Conservation (phyloP, 1,284 basidiomycete genomes). For the Cutaneotrichosporon sp. region DNA sequence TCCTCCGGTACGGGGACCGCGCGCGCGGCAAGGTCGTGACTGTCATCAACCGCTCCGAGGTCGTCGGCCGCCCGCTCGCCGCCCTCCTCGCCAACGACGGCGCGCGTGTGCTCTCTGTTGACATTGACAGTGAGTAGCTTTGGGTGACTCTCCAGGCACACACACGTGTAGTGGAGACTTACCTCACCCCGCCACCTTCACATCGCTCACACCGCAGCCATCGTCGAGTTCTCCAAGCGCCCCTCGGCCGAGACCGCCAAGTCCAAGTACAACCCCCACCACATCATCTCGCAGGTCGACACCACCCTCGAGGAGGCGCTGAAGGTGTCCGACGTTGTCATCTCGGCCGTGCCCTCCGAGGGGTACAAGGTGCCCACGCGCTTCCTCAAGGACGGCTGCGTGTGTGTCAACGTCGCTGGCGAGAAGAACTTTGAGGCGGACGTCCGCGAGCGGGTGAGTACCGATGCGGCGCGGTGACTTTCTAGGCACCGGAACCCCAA, state of each 20-base stretch:
- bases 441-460: constrained; percentile 78
- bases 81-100: constrained; percentile 90
- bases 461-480: neutral
- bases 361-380: constrained; percentile 87
- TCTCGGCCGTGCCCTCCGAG: constrained; percentile 85
- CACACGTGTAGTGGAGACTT: too few species aligned
- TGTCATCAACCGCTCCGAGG: constrained; percentile 60
- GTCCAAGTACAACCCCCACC: constrained; percentile 72
- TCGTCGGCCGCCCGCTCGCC: constrained; percentile 88
- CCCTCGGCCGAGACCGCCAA: constrained; percentile 56
- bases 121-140: constrained; percentile 70
- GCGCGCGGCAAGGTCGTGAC: constrained; percentile 61
- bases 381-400: constrained; percentile 87
- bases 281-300: constrained; percentile 71
- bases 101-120: constrained; percentile 85
- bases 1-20: constrained; percentile 90
- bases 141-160: neutral
- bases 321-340: constrained; percentile 80
- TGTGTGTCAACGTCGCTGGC: constrained; percentile 89
- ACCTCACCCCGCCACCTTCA: too few species aligned
- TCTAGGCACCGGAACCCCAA: neutral
- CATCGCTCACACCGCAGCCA: constrained; percentile 46
- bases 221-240: constrained; percentile 83
- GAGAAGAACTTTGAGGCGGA: constrained; percentile 97
- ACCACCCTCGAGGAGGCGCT: constrained; percentile 75